A percentile compares a stretch with the other conserved stretches of the same genome.
These are phyloP conservation scores for Linderniella brevidens DNA, from an alignment of 257 asterid genomes.

Conservation along the genomic window DNA sequence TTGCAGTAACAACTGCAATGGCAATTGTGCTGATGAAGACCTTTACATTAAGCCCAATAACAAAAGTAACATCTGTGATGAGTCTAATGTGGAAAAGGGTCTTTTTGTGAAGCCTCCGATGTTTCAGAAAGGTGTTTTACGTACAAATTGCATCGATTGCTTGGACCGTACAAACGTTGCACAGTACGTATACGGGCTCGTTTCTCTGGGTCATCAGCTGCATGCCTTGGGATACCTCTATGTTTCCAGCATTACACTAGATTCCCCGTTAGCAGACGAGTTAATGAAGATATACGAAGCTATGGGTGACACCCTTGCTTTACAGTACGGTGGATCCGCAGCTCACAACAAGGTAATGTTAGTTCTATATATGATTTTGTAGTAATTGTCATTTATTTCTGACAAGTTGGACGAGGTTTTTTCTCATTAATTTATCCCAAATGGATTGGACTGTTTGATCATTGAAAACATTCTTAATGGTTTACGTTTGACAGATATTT, in stretches of 20 bases:
- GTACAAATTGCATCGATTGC: constrained; percentile 97
- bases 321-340: constrained; percentile 94
- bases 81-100: constrained; percentile 13
- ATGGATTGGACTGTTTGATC: not conserved
- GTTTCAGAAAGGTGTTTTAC: constrained; percentile 72
- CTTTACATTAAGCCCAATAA: constrained; percentile 10
- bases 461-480: constrained; percentile 7
- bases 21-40: constrained; percentile 24
- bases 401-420: too few species aligned
- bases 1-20: constrained; percentile 20
- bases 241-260: constrained; percentile 29
- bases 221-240: constrained; percentile 50
- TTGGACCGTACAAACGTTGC: constrained; percentile 95
- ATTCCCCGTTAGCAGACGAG: constrained; percentile 53
- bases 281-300: constrained; percentile 77
- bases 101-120: constrained; percentile 22
- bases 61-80: constrained; percentile 8
- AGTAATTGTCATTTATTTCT: not conserved
- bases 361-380: not conserved
- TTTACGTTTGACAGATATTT: constrained; percentile 43
- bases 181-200: constrained; percentile 82
- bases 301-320: constrained; percentile 93
- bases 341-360: constrained; percentile 83
- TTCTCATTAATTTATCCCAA: not conserved
- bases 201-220: constrained; percentile 73